These are phyloP conservation scores for Cudoniella acicularis DNA, from an alignment of 495 filamentous ascomycete species.

Conservation along the genomic window DNA sequence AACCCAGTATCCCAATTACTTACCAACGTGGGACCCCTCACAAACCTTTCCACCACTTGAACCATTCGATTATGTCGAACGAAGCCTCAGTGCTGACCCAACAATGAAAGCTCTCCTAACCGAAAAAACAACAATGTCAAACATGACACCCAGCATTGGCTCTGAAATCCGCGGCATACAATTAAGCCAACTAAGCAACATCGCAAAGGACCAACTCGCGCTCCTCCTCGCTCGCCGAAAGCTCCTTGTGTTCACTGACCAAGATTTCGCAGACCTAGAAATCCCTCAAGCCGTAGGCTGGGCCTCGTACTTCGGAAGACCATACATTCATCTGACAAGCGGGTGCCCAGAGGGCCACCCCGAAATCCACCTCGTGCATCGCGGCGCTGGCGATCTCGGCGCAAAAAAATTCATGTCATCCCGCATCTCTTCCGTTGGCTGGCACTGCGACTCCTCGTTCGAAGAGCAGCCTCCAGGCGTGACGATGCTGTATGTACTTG, in stretches of 20 bases:
- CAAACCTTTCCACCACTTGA: constrained; percentile 62
- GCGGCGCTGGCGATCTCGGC: constrained; percentile 48
- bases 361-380: constrained; percentile 59
- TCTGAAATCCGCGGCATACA: constrained; percentile 40
- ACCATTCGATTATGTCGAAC: constrained; percentile 66
- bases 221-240: constrained; percentile 38
- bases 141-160: constrained; percentile 38
- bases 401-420: constrained; percentile 47
- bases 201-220: constrained; percentile 39
- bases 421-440: constrained; percentile 54
- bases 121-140: constrained; percentile 27
- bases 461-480: constrained; percentile 63
- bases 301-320: constrained; percentile 58
- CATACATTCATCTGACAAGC: constrained; percentile 60
- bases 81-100: constrained; percentile 64
- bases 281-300: constrained; percentile 53
- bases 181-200: constrained; percentile 32
- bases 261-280: constrained; percentile 48
- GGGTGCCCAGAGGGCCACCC: constrained; percentile 57
- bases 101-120: constrained; percentile 61
- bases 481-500: constrained; percentile 61
- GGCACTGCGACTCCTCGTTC: constrained; percentile 65
- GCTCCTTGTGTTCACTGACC: constrained; percentile 40
- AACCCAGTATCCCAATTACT: constrained; percentile 72
- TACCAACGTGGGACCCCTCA: constrained; percentile 63